These are phyloP conservation scores for Casuarina glauca DNA, from an alignment of 306 rosid species.

Conservation along the genomic window DNA sequence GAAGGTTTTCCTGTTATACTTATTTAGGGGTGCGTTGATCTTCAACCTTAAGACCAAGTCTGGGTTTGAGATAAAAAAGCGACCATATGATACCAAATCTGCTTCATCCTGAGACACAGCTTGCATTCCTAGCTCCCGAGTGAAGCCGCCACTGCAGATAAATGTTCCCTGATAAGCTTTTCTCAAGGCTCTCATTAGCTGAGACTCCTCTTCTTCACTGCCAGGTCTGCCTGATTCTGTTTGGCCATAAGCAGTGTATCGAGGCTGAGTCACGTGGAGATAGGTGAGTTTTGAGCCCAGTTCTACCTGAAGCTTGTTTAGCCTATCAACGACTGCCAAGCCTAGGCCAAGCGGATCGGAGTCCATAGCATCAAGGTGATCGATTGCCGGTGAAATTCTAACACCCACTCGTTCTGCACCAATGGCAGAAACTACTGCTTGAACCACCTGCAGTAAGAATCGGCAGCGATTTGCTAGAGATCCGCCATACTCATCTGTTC, in stretches of 20 bases:
- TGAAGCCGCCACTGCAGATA: constrained; percentile 87
- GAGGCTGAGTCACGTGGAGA: constrained; percentile 88
- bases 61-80: constrained; percentile 74
- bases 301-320: constrained; percentile 62
- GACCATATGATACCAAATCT: constrained; percentile 82
- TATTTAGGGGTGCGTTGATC: constrained; percentile 63
- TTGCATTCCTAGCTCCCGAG: constrained; percentile 68
- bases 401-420: constrained; percentile 63
- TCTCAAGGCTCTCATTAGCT: constrained; percentile 53
- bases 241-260: constrained; percentile 62
- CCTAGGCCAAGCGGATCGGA: constrained; percentile 77
- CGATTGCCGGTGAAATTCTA: constrained; percentile 79
- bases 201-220: constrained; percentile 66
- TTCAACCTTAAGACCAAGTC: constrained; percentile 64
- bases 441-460: constrained; percentile 58
- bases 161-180: constrained; percentile 69
- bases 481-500: constrained; percentile 72
- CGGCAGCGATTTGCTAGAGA: constrained; percentile 63
- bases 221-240: constrained; percentile 72
- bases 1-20: constrained; percentile 71
- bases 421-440: constrained; percentile 54
- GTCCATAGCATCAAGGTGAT: constrained; percentile 84
- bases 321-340: constrained; percentile 68
- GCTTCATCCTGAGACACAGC: constrained; percentile 65
- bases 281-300: constrained; percentile 57